Base-by-base conservation (phyloP, 2,329 filamentous ascomycete genomes). In the Aspergillus versicolor region DNA sequence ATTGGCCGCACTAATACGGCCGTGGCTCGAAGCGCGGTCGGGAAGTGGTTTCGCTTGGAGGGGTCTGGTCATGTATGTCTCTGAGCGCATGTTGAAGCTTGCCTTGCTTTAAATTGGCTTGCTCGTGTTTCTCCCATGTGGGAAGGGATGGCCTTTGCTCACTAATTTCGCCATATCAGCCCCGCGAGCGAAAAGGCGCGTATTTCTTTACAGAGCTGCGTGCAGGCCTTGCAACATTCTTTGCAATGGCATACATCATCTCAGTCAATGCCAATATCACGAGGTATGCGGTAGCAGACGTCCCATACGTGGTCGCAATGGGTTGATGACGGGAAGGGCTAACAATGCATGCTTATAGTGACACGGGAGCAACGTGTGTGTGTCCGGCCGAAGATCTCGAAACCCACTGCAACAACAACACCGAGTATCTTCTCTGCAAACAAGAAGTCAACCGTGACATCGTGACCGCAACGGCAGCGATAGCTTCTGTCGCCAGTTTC, bases 221-320 rank as follows among this genome's bases (percentile, higher is more conserved):
- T 60, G 91, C 89, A 58, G 91, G 91, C 47, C 77, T 95, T 38
- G 90, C 90, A 24, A 92, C 89, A 2, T 90, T 90, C 69, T 87
- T 88, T 54, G 89, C 88, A 3, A 91, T 92, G 90, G 88, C 89
- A 13, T 93, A 92, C 70, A 91, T 92, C 75, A 89, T 90, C 71
- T 77, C 74, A 19, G 78, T 81, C 58, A 78, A 94, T 83, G 81
- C 86, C 11, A 84, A 84, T 19, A 87, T 96, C 47, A 83, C 92
- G 12, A 34, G 47, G 47, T 50, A 41, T 12, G 47, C 17, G 3
- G 3, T n/a, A 8, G 9, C 4, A 13, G 17, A 4, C 11, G 15
- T n/a, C 3, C 5, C 4, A 24, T 22, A 24, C 21, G 13, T 22
- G 19, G 19, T 44, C 21, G 19, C 21, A 7, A 21, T 11, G 15